Evolutionary conservation across 371 early-diverging fungal genomes (phyloP).

Genomic region (Mortierella sp.): DNA sequence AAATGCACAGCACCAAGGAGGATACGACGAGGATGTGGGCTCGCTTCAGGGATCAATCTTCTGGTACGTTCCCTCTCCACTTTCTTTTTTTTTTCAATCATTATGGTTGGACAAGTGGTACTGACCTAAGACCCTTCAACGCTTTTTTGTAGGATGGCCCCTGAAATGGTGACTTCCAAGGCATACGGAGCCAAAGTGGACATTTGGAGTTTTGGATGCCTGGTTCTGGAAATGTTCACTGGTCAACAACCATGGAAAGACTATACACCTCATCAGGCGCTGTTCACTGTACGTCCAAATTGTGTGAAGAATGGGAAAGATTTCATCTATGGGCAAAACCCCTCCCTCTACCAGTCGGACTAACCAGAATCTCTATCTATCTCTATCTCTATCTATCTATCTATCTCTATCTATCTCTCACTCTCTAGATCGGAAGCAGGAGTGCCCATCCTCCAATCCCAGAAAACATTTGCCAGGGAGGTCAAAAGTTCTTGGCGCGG

Average conservation of each 20-base stretch:
- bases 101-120: background rate
- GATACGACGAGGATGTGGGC: slow-evolving; percentile 44
- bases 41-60: slow-evolving; percentile 76
- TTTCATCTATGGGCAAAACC: too few species aligned
- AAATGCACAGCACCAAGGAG: slow-evolving; percentile 63
- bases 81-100: background rate
- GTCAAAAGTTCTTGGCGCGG: slow-evolving; percentile 67
- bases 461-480: slow-evolving; percentile 68
- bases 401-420: background rate
- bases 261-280: slow-evolving; percentile 73
- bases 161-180: slow-evolving; percentile 88
- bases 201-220: slow-evolving; percentile 87
- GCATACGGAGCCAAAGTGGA: slow-evolving; percentile 84
- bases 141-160: slow-evolving; percentile 87
- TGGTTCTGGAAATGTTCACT: slow-evolving; percentile 92
- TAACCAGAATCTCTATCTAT: background rate
- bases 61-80: slow-evolving; percentile 67
- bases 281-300: slow-evolving; percentile 67
- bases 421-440: slow-evolving; percentile 54
- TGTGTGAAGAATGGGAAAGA: too few species aligned
- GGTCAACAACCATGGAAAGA: slow-evolving; percentile 87
- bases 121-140: background rate
- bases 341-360: too few species aligned
- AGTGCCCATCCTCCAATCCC: slow-evolving; percentile 76
- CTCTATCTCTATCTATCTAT: background rate